These are phyloP conservation scores for Lyophyllum decastes DNA, from an alignment of 768 basidiomycete species.

Conservation along the genomic window DNA sequence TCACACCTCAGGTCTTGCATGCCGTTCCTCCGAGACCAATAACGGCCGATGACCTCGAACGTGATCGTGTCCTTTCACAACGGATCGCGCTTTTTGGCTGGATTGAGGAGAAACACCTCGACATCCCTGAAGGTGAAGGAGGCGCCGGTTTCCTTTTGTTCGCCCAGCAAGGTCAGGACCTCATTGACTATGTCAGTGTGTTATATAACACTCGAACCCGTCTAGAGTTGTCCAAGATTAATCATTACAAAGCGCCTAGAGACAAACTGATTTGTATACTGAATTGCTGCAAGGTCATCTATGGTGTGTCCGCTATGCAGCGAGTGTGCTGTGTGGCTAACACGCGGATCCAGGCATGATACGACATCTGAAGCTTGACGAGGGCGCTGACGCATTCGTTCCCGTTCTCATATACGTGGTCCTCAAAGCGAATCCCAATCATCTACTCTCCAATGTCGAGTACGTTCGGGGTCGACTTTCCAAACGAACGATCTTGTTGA, in stretches of 20 bases:
- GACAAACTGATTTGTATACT: conserved; percentile 98
- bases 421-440: conserved; percentile 89
- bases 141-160: conserved; percentile 85
- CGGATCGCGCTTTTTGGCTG: conserved; percentile 90
- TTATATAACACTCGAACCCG: neutral
- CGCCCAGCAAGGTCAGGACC: conserved; percentile 74
- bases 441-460: conserved; percentile 96
- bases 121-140: conserved; percentile 78
- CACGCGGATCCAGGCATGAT: conserved; percentile 65
- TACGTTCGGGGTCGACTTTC: conserved; percentile 35
- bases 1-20: conserved; percentile 80
- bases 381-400: conserved; percentile 92
- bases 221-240: conserved; percentile 90
- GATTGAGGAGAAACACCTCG: conserved; percentile 87
- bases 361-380: conserved; percentile 80
- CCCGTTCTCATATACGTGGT: conserved; percentile 95
- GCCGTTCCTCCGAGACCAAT: conserved; percentile 71
- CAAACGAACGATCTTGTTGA: neutral
- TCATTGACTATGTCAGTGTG: neutral
- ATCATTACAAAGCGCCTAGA: conserved; percentile 97
- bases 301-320: conserved; percentile 59
- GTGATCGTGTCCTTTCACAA: conserved; percentile 87
- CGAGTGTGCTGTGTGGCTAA: conserved; percentile 1
- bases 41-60: conserved; percentile 95
- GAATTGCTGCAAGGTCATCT: conserved; percentile 99